Evolutionary conservation across 1,139 yeast genomes (phyloP), one percentile per base, ranked within the genome.

Genomic region (Candida sp.): DNA sequence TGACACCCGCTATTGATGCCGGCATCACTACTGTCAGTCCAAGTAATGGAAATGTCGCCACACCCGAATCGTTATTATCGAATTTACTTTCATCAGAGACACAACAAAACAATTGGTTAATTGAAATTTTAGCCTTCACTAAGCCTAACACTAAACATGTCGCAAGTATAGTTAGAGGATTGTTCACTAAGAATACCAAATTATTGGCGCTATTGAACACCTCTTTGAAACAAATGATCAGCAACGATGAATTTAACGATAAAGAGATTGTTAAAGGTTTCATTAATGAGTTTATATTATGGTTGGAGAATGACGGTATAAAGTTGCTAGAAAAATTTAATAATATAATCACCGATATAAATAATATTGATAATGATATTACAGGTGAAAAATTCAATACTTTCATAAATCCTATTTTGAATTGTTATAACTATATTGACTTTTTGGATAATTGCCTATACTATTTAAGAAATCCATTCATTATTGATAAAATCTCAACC

Each of bases 401-500:
- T 27, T 63, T 64, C 35, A 57, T 56, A 27, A 57, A 58, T 34
- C 77, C 78, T 4, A 52, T 72, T 7, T 49, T 59, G 35, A 70
- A 70, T 46, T 64, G 68, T 43, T 35, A 44, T 3, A 57, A 61
- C 47, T 72, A 71, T 50, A 44, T 64, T n/a, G 47, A 49, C 2
- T 69, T 73, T 50, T 58, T 69, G 25, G 55, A 55, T 12, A 43
- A 51, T 3, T 54, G 69, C 9, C 37, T 53, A 8, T 36, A 43
- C 2, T 38, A 55, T n/a, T 48, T 65, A 19, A 58, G 77, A 41
- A 73, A 73, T 46, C 78, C 78, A 9, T 73, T 70, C 46, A 60
- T 72, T 12, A 49, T 68, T 33, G 74, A 68, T 21, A 70, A 63
- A 48, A 56, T 73, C 33, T 36, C 44, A 21, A 46, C 40, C 3